phyloP scores from a whole-genome alignment of 2,329 filamentous ascomycete genomes.

The Colletotrichum sp. region DNA sequence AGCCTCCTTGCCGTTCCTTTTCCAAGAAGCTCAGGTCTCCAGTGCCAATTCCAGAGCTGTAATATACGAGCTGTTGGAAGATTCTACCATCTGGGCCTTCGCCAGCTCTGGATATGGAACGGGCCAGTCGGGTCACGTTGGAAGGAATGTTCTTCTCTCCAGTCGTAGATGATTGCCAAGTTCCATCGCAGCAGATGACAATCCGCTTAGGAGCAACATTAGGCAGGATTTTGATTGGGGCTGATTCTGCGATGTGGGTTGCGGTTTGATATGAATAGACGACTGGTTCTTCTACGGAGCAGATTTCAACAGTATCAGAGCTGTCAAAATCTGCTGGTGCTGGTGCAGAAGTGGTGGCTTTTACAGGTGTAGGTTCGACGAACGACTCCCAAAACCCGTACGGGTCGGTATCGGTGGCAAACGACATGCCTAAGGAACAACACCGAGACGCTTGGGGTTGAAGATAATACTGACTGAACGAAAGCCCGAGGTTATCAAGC shows the following conservation, averaged over 20 bases:
- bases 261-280: not conserved
- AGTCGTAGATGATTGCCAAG: conserved; percentile 10
- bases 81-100: rapidly evolving
- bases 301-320: not conserved
- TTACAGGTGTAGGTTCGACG: no score
- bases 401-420: no score
- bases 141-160: not conserved
- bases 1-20: not conserved
- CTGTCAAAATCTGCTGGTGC: no score
- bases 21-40: not conserved
- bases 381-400: no score
- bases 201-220: conserved; percentile 1
- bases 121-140: not conserved
- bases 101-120: not conserved
- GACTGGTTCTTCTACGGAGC: not conserved
- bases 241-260: not conserved
- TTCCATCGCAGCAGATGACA: conserved; percentile 13
- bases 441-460: rapidly evolving
- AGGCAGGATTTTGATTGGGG: not conserved
- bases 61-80: not conserved
- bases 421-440: no score
- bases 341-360: no score
- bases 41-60: not conserved
- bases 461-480: no score
- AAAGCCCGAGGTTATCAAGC: no score